Conservation (phyloP, 176 grass and related monocot species). For the Guadua angustifolia region DNA sequence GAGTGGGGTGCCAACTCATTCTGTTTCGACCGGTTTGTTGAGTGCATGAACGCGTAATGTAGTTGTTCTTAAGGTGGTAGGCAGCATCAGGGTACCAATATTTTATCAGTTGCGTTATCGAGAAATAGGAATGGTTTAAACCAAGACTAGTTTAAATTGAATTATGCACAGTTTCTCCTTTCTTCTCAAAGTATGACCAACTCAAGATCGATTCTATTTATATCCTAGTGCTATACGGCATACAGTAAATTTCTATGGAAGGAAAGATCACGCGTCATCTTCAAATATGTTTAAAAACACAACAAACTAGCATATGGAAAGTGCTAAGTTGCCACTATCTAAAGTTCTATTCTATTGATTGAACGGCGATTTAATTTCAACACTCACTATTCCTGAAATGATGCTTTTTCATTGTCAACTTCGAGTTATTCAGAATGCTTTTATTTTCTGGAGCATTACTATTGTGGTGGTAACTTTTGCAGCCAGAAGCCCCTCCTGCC, state of each 20-base stretch:
- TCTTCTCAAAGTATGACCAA: background rate
- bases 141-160: background rate
- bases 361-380: constrained; percentile 1
- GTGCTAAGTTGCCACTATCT: background rate
- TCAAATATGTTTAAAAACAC: background rate
- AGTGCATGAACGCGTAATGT: constrained; percentile 18
- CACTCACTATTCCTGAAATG: background rate
- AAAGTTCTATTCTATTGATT: background rate
- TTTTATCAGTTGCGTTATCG: background rate
- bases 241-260: background rate
- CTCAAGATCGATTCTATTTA: background rate
- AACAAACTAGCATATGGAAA: background rate
- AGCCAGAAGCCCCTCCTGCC: constrained; percentile 90
- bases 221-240: background rate
- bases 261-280: background rate
- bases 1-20: background rate
- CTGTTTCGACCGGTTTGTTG: constrained; percentile 1
- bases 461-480: constrained; percentile 45
- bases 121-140: background rate
- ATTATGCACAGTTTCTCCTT: background rate
- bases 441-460: background rate
- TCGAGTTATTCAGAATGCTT: background rate
- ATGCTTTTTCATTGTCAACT: background rate
- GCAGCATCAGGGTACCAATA: background rate
- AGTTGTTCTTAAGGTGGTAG: background rate